A percentile compares a stretch with the other conserved stretches of the same genome.
Evolutionary conservation across 78 protist species (phyloP).

Genomic region (Salpingoeca rosetta): DNA sequence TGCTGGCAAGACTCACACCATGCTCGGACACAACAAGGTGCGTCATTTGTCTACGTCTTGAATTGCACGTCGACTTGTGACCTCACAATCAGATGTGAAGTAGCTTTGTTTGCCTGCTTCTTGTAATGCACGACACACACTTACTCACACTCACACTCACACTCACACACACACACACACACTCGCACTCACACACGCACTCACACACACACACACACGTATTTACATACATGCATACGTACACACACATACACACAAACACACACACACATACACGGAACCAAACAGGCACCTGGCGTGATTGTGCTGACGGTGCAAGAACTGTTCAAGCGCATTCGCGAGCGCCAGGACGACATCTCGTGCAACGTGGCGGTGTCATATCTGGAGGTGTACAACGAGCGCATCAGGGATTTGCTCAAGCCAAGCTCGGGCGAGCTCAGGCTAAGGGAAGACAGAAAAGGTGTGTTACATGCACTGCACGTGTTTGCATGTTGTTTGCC

Average conservation of each 20-base stretch:
- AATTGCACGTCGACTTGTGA: too few relatives aligned
- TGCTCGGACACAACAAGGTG: constrained; percentile 67
- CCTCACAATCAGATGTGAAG: too few relatives aligned
- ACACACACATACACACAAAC: too few relatives aligned
- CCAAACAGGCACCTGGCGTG: constrained; percentile 79
- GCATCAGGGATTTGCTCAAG: constrained; percentile 29
- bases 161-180: too few relatives aligned
- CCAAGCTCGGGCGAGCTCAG: constrained; percentile 12
- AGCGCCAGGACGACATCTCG: not conserved
- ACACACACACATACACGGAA: too few relatives aligned
- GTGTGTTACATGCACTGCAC: constrained; percentile 11
- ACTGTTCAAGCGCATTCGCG: constrained; percentile 53
- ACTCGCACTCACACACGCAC: too few relatives aligned
- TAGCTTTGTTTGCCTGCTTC: too few relatives aligned
- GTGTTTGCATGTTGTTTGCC: constrained; percentile 19
- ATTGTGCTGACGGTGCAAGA: constrained; percentile 78
- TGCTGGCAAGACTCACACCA: constrained; percentile 77
- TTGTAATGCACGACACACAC: too few relatives aligned
- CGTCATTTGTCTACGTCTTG: too few relatives aligned
- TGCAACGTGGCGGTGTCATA: constrained; percentile 49
- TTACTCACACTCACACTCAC: too few relatives aligned
- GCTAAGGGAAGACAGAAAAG: constrained; percentile 59
- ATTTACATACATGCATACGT: too few relatives aligned
- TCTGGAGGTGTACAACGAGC: constrained; percentile 82
- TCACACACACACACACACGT: too few relatives aligned